Conservation (phyloP, 306 rosid genomes). For the Sphenostylis stenocarpa region DNA sequence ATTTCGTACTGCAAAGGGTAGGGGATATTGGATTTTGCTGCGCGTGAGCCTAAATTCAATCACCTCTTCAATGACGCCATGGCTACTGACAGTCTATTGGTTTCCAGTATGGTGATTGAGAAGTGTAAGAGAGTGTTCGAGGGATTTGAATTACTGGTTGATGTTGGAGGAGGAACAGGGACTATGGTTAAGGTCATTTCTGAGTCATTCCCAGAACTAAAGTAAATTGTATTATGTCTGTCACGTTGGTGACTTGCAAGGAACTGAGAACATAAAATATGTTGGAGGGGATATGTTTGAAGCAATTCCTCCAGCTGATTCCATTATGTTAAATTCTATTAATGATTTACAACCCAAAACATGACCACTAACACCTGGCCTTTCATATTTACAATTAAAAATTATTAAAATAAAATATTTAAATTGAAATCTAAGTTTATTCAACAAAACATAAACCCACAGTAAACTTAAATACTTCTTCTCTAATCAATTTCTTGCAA, state of each 20-base stretch:
- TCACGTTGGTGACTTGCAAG: slow-evolving; percentile 30
- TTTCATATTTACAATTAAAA: no score
- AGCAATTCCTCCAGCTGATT: neutral
- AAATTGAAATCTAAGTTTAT: no score
- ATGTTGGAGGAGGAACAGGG: slow-evolving; percentile 51
- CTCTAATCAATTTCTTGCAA: no score
- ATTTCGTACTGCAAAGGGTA: slow-evolving; percentile 27
- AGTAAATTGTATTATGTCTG: slow-evolving; percentile 35
- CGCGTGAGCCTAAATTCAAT: neutral
- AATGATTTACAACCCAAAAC: no score
- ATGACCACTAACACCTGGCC: no score
- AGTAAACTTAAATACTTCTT: no score
- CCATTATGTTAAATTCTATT: slow-evolving; percentile 20
- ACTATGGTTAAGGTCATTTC: slow-evolving; percentile 41
- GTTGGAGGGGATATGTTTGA: slow-evolving; percentile 36
- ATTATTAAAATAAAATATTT: no score
- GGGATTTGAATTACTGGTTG: slow-evolving; percentile 44
- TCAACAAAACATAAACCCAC: no score
- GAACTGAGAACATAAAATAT: neutral
- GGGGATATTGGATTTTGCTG: slow-evolving; percentile 19
- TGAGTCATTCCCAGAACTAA: slow-evolving; percentile 32
- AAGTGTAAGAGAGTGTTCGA: slow-evolving; percentile 33
- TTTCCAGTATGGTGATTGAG: neutral
- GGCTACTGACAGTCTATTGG: slow-evolving; percentile 32
- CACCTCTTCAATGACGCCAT: slow-evolving; percentile 32